Evolutionary conservation across 1,284 basidiomycete genomes (phyloP).

Genomic region (Fomitopsis schrenkii): DNA sequence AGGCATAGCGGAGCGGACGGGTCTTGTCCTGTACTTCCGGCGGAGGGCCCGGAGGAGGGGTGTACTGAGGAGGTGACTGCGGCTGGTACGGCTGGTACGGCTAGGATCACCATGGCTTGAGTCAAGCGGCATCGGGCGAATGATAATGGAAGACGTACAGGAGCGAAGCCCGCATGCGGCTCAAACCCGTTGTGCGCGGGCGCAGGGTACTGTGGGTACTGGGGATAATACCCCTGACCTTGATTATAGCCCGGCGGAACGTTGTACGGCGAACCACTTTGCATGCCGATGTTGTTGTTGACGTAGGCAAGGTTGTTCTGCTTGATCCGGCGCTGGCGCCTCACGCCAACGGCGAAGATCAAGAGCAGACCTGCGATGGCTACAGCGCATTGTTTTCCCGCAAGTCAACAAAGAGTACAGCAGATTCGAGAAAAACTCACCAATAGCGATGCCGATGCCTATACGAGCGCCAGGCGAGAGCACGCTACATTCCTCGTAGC

Average conservation of each 20-base stretch:
- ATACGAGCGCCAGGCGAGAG: conserved; percentile 4
- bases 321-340: conserved; percentile 17
- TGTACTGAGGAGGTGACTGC: conserved; percentile 11
- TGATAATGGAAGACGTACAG: conserved; percentile 15
- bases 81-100: conserved; percentile 1
- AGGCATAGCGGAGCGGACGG: neutral
- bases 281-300: conserved; percentile 10
- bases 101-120: neutral
- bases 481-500: neutral
- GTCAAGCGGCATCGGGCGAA: neutral
- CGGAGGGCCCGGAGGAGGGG: conserved; percentile 15
- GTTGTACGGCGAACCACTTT: conserved; percentile 1
- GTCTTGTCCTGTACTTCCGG: conserved; percentile 2
- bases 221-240: conserved; percentile 10
- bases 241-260: conserved; percentile 4
- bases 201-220: conserved; percentile 20
- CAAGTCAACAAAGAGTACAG: neutral
- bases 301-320: conserved; percentile 20
- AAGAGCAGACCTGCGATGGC: conserved; percentile 1
- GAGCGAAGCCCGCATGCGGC: conserved; percentile 17
- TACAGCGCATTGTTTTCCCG: neutral
- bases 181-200: conserved; percentile 10
- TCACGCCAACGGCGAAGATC: conserved; percentile 9
- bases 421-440: conserved; percentile 11
- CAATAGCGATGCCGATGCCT: conserved; percentile 25